Evolutionary conservation across 768 basidiomycete genomes (phyloP), one percentile per base, ranked within the genome.

Genomic region (Naematelia aurantialba): DNA sequence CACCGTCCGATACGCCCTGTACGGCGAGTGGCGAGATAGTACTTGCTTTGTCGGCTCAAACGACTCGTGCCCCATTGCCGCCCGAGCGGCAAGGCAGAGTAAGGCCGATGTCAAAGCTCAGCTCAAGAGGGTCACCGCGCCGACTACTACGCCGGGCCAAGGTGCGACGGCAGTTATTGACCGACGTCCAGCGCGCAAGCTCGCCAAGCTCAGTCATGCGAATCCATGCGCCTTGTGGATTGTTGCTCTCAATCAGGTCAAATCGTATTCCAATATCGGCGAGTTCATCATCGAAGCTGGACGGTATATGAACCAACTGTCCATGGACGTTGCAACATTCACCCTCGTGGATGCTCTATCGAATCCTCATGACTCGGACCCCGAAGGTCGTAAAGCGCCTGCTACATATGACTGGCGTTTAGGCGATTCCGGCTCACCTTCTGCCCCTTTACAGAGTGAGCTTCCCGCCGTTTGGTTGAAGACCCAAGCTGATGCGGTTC

Each of bases 21-120:
- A 99, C 70, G 96, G 92, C 44, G 93, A 97, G 79, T 98, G 96
- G 96, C 88, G 87, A 76, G 80, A 84, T 34, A 84, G 14, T 85
- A 91, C 78, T 85, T 89, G 19, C 88, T 60, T 61, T 42, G 55
- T 50, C 17, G 58, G 61, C 8, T 59, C 58, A 1, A 62, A 66
- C 26, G 34, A 39, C 17, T 30, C 57, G 3, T 68, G 67, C 63
- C 69, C 61, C 13, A 56, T 66, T 21, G 70, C 76, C 5, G 65
- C 65, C 3, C 61, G 66, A 14, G 70, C 70, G 17, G 70, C 76
- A 58, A 86, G 88, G 4, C 88, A 93, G 69, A 88, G 89, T 42
- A 88, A 92, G 55, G 81, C 88, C 30, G 91, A 96, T 70, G 85
- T 89, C 14, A 96, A 96, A 72, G 86, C 85, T 45, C 87, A 96